Percentiles rank a stretch among this genome's conserved stretches.
Evolutionary conservation across 495 filamentous ascomycete genomes (phyloP).

Genomic region (Talaromyces liani): DNA sequence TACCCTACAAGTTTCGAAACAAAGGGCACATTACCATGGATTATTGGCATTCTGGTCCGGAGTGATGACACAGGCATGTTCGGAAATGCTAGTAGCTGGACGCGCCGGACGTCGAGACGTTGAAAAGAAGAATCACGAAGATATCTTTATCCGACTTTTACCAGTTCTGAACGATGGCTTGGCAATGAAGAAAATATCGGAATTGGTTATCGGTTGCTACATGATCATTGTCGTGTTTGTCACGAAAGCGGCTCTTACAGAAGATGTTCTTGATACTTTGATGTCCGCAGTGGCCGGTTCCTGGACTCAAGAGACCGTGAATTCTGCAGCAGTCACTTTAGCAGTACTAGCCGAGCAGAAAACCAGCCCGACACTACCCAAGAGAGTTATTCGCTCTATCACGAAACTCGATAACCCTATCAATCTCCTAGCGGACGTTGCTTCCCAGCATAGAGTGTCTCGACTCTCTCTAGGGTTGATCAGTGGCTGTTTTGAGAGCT

Average conservation of each 20-base stretch:
- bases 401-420: constrained; percentile 54
- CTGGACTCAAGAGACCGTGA: constrained; percentile 63
- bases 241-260: constrained; percentile 68
- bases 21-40: constrained; percentile 62
- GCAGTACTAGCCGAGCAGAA: constrained; percentile 73
- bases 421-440: constrained; percentile 51
- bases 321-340: constrained; percentile 72
- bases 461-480: constrained; percentile 66
- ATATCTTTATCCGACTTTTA: constrained; percentile 64
- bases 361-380: constrained; percentile 47
- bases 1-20: constrained; percentile 57
- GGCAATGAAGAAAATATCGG: constrained; percentile 60
- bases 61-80: constrained; percentile 71
- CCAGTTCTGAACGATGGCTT: constrained; percentile 72
- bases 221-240: constrained; percentile 83
- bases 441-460: constrained; percentile 58
- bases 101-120: constrained; percentile 60
- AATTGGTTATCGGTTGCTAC: constrained; percentile 76
- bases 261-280: constrained; percentile 64
- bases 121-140: constrained; percentile 68
- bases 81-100: constrained; percentile 67
- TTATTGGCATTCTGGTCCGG: constrained; percentile 85
- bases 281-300: constrained; percentile 78
- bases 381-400: constrained; percentile 60
- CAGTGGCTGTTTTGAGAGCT: constrained; percentile 54